Conservation (phyloP, 2,329 filamentous ascomycete species). For the Colletotrichum tabaci region DNA sequence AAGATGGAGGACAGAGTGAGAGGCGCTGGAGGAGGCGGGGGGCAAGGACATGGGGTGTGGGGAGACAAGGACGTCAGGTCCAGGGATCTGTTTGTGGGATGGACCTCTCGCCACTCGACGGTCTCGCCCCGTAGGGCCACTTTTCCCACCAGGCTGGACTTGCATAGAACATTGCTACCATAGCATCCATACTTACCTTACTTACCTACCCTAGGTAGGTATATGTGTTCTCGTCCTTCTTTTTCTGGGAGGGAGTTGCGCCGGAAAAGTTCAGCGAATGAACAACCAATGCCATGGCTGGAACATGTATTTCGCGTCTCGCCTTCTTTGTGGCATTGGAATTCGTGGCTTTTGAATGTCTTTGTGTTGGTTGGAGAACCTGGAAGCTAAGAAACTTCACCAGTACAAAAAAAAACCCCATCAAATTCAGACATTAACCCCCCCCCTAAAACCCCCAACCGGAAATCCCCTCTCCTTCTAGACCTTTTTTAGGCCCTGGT, state of each 20-base stretch:
- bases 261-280: not conserved
- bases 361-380: not conserved
- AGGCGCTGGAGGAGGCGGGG: not conserved
- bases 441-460: too few relatives aligned
- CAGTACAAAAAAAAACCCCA: too few relatives aligned
- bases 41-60: not conserved
- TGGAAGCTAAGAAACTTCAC: conserved; percentile 5
- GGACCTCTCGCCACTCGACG: conserved; percentile 3
- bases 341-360: not conserved
- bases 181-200: too few relatives aligned
- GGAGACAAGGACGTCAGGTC: not conserved
- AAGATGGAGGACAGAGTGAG: not conserved
- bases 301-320: not conserved
- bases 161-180: not conserved
- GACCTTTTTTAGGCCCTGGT: too few relatives aligned
- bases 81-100: not conserved
- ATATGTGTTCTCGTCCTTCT: too few relatives aligned
- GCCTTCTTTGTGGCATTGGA: not conserved
- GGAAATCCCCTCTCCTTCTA: not conserved
- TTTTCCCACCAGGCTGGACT: conserved; percentile 14
- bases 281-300: not conserved
- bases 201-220: too few relatives aligned
- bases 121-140: conserved; percentile 9
- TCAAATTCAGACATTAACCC: not conserved
- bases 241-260: not conserved